A percentile compares a stretch with the other conserved stretches of the same genome.
phyloP scores from a whole-genome alignment of 164 flowering plant species.

The Umbellularia californica region DNA sequence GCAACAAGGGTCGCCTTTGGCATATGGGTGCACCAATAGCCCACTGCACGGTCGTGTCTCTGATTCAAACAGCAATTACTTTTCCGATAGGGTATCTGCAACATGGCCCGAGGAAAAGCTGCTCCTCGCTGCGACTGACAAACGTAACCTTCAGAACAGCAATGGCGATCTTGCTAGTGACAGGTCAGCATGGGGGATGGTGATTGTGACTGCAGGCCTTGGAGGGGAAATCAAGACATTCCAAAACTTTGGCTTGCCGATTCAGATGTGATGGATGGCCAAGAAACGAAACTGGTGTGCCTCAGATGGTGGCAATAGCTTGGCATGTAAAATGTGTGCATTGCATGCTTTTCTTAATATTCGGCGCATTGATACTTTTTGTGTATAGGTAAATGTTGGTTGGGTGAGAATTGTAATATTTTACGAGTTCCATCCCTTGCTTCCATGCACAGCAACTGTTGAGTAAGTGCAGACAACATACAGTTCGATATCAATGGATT shows the following conservation, averaged over 20 bases:
- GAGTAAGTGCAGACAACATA: constrained; percentile 10
- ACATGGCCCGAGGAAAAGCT: constrained; percentile 92
- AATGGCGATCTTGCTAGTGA: constrained; percentile 47
- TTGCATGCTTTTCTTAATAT: not conserved
- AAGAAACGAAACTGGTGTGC: not conserved
- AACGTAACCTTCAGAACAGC: constrained; percentile 37
- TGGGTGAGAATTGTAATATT: constrained; percentile 18
- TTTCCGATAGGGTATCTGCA: constrained; percentile 59
- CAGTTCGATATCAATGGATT: constrained; percentile 7
- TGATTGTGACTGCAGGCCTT: constrained; percentile 85
- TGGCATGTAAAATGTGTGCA: not conserved
- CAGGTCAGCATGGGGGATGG: constrained; percentile 84
- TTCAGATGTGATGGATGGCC: constrained; percentile 42
- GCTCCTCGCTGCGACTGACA: constrained; percentile 30
- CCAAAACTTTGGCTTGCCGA: constrained; percentile 91
- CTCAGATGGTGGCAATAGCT: not conserved
- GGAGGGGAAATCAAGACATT: constrained; percentile 80
- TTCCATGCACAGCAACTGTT: constrained; percentile 11
- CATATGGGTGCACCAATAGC: constrained; percentile 36
- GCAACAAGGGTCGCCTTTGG: constrained; percentile 24
- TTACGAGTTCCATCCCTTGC: constrained; percentile 7
- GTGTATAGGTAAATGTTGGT: constrained; percentile 19
- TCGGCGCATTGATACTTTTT: not conserved
- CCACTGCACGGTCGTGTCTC: constrained; percentile 51
- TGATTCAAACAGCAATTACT: constrained; percentile 53